Evolutionary conservation across 1,284 basidiomycete genomes (phyloP).

Genomic region (Hymenochaete sp.): DNA sequence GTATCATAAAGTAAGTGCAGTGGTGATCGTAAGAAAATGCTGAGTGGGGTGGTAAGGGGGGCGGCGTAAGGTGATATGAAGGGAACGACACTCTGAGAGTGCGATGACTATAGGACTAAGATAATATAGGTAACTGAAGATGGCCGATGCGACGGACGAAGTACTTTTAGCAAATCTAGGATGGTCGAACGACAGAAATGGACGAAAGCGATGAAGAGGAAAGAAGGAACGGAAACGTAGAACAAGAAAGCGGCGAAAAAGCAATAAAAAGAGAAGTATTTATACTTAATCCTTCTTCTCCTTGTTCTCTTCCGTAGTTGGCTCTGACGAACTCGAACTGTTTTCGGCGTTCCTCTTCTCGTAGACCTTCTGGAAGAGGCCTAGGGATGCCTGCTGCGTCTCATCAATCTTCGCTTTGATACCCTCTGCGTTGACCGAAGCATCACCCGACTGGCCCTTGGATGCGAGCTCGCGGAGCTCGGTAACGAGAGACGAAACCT

Average conservation of each 20-base stretch:
- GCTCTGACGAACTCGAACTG: slow-evolving; percentile 31
- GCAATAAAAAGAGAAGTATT: background rate
- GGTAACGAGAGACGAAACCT: slow-evolving; percentile 77
- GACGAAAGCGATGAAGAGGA: background rate
- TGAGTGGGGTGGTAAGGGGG: too few relatives aligned
- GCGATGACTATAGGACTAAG: too few relatives aligned
- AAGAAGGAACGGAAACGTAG: background rate
- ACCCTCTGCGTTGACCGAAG: slow-evolving; percentile 70
- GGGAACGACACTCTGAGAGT: too few relatives aligned
- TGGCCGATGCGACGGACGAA: too few relatives aligned
- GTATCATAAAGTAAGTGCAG: too few relatives aligned
- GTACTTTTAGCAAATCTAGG: too few relatives aligned
- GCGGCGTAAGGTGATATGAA: too few relatives aligned
- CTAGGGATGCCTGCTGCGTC: slow-evolving; percentile 94
- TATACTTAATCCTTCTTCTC: slow-evolving; percentile 55
- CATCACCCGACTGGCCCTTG: slow-evolving; percentile 87
- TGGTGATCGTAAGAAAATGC: too few relatives aligned
- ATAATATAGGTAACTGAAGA: too few relatives aligned
- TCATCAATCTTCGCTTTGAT: slow-evolving; percentile 93
- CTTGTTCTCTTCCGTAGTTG: slow-evolving; percentile 32
- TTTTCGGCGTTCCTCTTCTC: slow-evolving; percentile 81
- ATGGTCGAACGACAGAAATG: background rate
- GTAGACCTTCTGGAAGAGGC: slow-evolving; percentile 96
- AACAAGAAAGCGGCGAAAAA: background rate
- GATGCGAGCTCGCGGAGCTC: slow-evolving; percentile 87